phyloP scores from a whole-genome alignment of 495 filamentous ascomycete species.

The Oidiodendron maius region DNA sequence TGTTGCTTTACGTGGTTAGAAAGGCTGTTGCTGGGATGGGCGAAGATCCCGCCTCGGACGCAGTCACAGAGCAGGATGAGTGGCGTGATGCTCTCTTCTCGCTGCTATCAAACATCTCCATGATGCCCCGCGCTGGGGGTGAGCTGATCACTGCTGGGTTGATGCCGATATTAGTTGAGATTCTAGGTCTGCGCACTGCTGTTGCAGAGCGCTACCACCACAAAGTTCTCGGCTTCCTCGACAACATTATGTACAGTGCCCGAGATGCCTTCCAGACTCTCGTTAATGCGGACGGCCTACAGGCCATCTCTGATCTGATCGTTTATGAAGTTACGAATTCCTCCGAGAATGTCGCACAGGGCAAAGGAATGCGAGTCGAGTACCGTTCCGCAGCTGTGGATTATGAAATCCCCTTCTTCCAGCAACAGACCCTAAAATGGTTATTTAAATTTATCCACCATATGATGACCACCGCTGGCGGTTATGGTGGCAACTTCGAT shows the following conservation, averaged over 20 bases:
- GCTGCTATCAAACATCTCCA: conserved; percentile 69
- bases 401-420: conserved; percentile 85
- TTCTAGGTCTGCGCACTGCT: conserved; percentile 74
- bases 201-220: conserved; percentile 78
- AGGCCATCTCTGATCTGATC: conserved; percentile 78
- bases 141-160: conserved; percentile 80
- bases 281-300: conserved; percentile 73
- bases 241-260: conserved; percentile 75
- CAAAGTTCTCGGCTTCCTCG: conserved; percentile 76
- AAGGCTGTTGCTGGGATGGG: conserved; percentile 81
- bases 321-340: conserved; percentile 72
- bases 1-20: conserved; percentile 88
- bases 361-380: conserved; percentile 67
- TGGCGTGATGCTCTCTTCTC: conserved; percentile 88
- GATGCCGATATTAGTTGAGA: conserved; percentile 82
- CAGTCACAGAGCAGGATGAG: conserved; percentile 61
- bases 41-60: conserved; percentile 46
- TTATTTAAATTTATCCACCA: conserved; percentile 95
- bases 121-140: conserved; percentile 61
- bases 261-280: conserved; percentile 75
- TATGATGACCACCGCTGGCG: conserved; percentile 73
- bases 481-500: conserved; percentile 72
- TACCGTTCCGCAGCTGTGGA: conserved; percentile 80
- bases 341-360: conserved; percentile 53
- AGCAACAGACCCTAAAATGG: conserved; percentile 88